Percentiles rank a stretch among this genome's conserved stretches.
These are phyloP conservation scores for Paraphoma sp. DNA, from an alignment of 2,329 filamentous ascomycete genomes.

Conservation along the genomic window DNA sequence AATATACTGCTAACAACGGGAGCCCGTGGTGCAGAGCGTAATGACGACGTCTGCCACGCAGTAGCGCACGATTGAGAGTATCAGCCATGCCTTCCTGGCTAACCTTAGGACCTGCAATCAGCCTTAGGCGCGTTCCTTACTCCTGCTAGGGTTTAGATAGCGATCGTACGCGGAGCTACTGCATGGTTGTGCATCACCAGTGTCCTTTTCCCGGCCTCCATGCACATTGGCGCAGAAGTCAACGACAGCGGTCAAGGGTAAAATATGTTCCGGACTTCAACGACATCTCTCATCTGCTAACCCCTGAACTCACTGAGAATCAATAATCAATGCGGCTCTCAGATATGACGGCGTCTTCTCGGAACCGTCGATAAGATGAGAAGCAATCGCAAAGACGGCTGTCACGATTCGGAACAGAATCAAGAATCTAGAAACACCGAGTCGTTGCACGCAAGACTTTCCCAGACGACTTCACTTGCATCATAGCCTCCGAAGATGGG, in stretches of 20 bases:
- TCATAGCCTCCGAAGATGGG: not conserved
- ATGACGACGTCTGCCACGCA: not conserved
- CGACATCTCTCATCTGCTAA: not conserved
- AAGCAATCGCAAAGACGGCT: not conserved
- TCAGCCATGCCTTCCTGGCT: not conserved
- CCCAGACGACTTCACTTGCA: no score
- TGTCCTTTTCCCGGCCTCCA: not conserved
- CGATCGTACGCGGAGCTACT: not conserved
- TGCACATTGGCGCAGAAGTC: not conserved
- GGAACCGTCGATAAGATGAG: no score
- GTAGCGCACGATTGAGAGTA: not conserved
- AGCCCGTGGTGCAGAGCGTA: not conserved
- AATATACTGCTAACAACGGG: conserved; percentile 6
- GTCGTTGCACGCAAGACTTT: no score
- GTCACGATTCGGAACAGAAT: not conserved
- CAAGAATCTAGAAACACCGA: not conserved
- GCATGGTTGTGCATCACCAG: not conserved
- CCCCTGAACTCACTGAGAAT: not conserved
- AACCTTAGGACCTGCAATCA: not conserved
- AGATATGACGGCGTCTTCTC: no score
- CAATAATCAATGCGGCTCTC: no score
- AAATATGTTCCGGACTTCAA: not conserved
- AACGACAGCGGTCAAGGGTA: not conserved
- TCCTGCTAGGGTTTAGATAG: not conserved
- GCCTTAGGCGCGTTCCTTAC: not conserved